Conservation (phyloP, 495 filamentous ascomycete genomes). For the Penicillium canariense region DNA sequence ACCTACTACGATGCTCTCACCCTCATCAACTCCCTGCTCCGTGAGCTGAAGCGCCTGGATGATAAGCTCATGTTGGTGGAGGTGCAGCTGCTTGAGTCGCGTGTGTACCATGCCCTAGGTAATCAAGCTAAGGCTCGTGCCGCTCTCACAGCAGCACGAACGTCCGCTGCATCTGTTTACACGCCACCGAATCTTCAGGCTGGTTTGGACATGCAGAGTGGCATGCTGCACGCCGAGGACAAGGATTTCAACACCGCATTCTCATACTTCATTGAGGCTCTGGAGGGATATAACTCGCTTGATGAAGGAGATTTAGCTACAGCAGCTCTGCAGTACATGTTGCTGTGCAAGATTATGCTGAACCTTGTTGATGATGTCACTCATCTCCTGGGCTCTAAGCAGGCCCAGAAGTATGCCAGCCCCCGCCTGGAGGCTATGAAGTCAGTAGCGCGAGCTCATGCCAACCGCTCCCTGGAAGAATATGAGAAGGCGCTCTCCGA, state of each 20-base stretch:
- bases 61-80: constrained; percentile 99
- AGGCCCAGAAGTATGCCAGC: constrained; percentile 92
- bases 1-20: constrained; percentile 95
- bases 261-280: constrained; percentile 98
- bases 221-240: constrained; percentile 97
- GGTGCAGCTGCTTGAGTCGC: constrained; percentile 94
- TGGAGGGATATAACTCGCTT: constrained; percentile 93
- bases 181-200: constrained; percentile 94
- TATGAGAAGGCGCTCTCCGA: constrained; percentile 88
- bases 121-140: constrained; percentile 96
- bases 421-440: constrained; percentile 98
- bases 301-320: constrained; percentile 84
- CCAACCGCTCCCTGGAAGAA: constrained; percentile 90
- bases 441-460: constrained; percentile 90
- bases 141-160: constrained; percentile 89
- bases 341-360: constrained; percentile 99
- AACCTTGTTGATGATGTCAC: constrained; percentile 96
- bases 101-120: constrained; percentile 94
- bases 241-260: constrained; percentile 97
- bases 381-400: constrained; percentile 86
- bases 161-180: constrained; percentile 93
- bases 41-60: constrained; percentile 94
- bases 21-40: constrained; percentile 91
- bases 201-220: constrained; percentile 96
- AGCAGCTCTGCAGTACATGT: constrained; percentile 96